phyloP scores from a whole-genome alignment of 495 filamentous ascomycete species.

The Emericellopsis terricola region DNA sequence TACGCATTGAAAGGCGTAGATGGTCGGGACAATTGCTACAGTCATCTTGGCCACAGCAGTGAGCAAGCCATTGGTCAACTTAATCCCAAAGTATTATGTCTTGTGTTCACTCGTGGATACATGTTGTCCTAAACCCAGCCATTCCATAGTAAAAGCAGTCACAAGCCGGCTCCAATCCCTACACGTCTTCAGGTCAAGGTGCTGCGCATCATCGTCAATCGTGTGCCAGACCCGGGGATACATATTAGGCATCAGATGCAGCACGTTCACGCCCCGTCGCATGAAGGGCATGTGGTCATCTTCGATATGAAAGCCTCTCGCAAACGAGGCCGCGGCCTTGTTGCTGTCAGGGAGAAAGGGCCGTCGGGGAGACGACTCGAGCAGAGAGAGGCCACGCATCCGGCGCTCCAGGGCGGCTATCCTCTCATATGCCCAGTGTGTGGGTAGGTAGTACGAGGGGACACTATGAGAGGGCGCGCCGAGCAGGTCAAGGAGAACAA shows the following conservation, averaged over 20 bases:
- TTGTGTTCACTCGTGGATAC: no score
- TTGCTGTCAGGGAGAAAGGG: conserved; percentile 29
- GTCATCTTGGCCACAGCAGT: no score
- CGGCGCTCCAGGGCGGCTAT: conserved; percentile 52
- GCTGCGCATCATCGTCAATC: conserved; percentile 60
- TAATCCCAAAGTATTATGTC: no score
- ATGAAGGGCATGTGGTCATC: conserved; percentile 87
- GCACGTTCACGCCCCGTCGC: conserved; percentile 53
- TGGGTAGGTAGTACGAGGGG: conserved; percentile 64
- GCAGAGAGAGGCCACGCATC: conserved; percentile 31
- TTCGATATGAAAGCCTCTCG: conserved; percentile 24
- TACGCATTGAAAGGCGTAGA: no score
- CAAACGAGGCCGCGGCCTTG: conserved; percentile 32
- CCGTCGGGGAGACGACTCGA: conserved; percentile 13
- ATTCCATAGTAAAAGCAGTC: conserved; percentile 68
- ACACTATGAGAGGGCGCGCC: conserved; percentile 47
- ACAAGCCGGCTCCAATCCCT: conserved; percentile 70
- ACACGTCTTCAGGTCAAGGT: conserved; percentile 60
- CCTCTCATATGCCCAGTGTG: conserved; percentile 75
- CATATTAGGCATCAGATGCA: conserved; percentile 66
- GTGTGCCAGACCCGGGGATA: conserved; percentile 77
- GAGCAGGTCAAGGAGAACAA: conserved; percentile 77
- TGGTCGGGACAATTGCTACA: no score
- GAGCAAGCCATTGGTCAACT: no score
- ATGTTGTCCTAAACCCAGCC: no score